These are phyloP conservation scores for Neonectria punicea DNA, from an alignment of 2,329 filamentous ascomycete genomes.

Conservation along the genomic window DNA sequence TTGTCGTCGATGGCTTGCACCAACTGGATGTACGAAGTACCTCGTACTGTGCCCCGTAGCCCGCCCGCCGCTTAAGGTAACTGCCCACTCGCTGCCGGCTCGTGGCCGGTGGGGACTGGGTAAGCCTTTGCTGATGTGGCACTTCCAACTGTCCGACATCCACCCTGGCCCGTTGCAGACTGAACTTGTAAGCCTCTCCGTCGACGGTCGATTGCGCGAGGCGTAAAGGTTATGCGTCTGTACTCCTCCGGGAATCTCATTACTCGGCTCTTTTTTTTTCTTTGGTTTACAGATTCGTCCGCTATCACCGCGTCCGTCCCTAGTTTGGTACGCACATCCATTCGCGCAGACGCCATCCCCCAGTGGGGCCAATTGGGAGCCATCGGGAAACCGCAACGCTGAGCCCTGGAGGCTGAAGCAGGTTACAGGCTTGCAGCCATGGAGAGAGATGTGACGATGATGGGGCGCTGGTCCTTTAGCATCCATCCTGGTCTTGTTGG, in stretches of 20 bases:
- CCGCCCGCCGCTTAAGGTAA: conserved; percentile 15
- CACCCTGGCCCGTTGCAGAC: conserved; percentile 6
- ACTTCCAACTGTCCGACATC: conserved; percentile 12
- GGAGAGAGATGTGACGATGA: conserved; percentile 16
- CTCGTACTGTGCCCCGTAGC: background rate
- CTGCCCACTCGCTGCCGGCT: conserved; percentile 26
- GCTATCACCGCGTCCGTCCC: background rate
- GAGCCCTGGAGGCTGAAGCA: conserved; percentile 30
- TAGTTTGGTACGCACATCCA: conserved; percentile 5
- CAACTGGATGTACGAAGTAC: conserved; percentile 2
- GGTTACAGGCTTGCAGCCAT: conserved; percentile 19
- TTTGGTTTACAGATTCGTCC: background rate
- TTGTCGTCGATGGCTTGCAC: conserved; percentile 6
- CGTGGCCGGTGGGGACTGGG: conserved; percentile 36
- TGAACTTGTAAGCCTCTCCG: conserved; percentile 1
- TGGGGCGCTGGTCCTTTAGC: conserved; percentile 15
- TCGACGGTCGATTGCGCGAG: conserved; percentile 3
- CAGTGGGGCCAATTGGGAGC: conserved; percentile 19
- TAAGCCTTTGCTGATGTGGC: conserved; percentile 31
- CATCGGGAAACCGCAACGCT: conserved; percentile 34
- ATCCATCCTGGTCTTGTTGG: conserved; percentile 5
- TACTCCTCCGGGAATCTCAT: background rate
- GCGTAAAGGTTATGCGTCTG: conserved; percentile 19
- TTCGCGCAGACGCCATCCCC: conserved; percentile 7
- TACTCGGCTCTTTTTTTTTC: conserved; percentile 2